Evolutionary conservation across 2,329 filamentous ascomycete genomes (phyloP).

Genomic region (Grosmannia serpens): DNA sequence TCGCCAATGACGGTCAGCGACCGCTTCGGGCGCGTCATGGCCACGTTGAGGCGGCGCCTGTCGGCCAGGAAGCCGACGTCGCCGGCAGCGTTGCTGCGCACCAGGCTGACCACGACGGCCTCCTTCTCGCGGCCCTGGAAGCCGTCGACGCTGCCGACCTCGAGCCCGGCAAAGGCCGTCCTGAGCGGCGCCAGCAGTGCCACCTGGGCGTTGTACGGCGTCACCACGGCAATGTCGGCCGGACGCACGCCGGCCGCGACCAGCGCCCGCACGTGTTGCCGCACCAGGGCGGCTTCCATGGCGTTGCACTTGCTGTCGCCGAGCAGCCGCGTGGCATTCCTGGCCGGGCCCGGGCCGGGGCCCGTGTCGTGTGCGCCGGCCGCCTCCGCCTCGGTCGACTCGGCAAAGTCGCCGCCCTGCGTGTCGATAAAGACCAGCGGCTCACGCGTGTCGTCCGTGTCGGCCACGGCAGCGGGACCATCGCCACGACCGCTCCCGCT

Average conservation of each 20-base stretch:
- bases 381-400: constrained; percentile 68
- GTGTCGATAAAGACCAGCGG: constrained; percentile 92
- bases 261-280: constrained; percentile 62
- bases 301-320: constrained; percentile 77
- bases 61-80: constrained; percentile 92
- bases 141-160: constrained; percentile 92
- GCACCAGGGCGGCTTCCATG: constrained; percentile 75
- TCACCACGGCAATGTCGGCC: constrained; percentile 84
- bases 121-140: constrained; percentile 96
- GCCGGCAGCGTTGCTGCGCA: constrained; percentile 74
- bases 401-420: constrained; percentile 83
- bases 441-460: constrained; percentile 77
- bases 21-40: constrained; percentile 89
- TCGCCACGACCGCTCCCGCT: too few relatives aligned
- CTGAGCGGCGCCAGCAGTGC: constrained; percentile 70
- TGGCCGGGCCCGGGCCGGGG: constrained; percentile 23
- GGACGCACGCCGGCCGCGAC: constrained; percentile 66
- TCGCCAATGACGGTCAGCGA: constrained; percentile 88
- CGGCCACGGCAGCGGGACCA: constrained; percentile 35
- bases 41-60: constrained; percentile 85
- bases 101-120: constrained; percentile 84
- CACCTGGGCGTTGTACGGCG: constrained; percentile 92
- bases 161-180: constrained; percentile 70
- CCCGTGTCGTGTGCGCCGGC: constrained; percentile 47
- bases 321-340: constrained; percentile 17